phyloP scores from a whole-genome alignment of 2,329 filamentous ascomycete species.

The Elsinoe ampelina region DNA sequence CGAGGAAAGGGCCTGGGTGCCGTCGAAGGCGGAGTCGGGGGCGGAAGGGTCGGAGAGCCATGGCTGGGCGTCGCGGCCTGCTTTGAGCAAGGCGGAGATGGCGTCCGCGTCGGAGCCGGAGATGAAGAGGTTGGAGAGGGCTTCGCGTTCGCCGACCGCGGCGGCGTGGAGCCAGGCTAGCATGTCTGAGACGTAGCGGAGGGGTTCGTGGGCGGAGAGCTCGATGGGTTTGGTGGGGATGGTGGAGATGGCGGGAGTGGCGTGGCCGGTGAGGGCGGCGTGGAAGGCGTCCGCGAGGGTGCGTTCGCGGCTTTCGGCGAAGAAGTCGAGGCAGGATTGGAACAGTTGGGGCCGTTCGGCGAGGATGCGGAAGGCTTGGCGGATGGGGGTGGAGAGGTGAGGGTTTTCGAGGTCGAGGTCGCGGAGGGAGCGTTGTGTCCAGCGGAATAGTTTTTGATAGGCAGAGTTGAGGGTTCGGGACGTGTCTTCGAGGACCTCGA shows the following conservation, averaged over 20 bases:
- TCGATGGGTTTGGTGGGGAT: slow-evolving; percentile 76
- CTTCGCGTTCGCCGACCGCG: slow-evolving; percentile 86
- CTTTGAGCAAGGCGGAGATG: slow-evolving; percentile 71
- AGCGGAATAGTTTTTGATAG: slow-evolving; percentile 92
- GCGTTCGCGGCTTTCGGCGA: slow-evolving; percentile 80
- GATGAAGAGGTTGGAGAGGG: slow-evolving; percentile 82
- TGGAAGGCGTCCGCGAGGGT: slow-evolving; percentile 85
- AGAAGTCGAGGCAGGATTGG: slow-evolving; percentile 86
- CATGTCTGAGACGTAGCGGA: slow-evolving; percentile 94
- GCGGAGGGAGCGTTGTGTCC: slow-evolving; percentile 91
- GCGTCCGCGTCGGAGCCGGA: slow-evolving; percentile 84
- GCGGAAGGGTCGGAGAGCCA: slow-evolving; percentile 51
- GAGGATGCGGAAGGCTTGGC: slow-evolving; percentile 73
- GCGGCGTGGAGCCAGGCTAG: slow-evolving; percentile 93
- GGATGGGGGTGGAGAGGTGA: slow-evolving; percentile 77
- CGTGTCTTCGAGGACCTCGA: slow-evolving; percentile 86
- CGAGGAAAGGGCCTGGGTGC: slow-evolving; percentile 69
- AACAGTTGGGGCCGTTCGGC: slow-evolving; percentile 85
- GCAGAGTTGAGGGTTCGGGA: slow-evolving; percentile 78
- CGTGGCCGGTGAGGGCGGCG: slow-evolving; percentile 68
- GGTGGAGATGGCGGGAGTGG: slow-evolving; percentile 42
- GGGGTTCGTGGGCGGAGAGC: slow-evolving; percentile 78
- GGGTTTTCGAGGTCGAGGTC: slow-evolving; percentile 87
- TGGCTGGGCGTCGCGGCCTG: slow-evolving; percentile 70
- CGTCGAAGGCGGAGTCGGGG: slow-evolving; percentile 58